Evolutionary conservation across 768 basidiomycete species (phyloP), one percentile per base, ranked within the genome.

Genomic region (Nidularia pulvinata): DNA sequence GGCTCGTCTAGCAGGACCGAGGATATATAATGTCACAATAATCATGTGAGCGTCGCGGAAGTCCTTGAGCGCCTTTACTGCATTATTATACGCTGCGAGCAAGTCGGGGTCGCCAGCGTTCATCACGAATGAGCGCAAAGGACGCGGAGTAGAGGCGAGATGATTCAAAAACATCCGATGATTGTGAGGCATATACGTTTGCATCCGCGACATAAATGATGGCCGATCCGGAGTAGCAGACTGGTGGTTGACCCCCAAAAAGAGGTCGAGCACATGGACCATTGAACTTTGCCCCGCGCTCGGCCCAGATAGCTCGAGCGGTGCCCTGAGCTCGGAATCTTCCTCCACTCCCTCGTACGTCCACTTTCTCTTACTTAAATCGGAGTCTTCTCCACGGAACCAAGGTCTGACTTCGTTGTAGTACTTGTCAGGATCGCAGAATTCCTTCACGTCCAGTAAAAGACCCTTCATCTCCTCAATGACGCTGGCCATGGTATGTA

Each of bases 231-330:
- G 59, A 33, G 61, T 59, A 7, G 65, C 55, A 6, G 67, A 59
- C 32, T 75, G 75, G 59, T 84, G 80, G 61, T 88, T 83, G 6
- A 90, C 75, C 11, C 88, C 88, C 11, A 92, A 78, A 61, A 91
- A 91, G 46, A 88, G 75, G 57, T 91, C 90, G 9, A 92, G 71
- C 1, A 86, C 82, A 57, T 91, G 90, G 7, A 95, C 80, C 47
- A 94, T 72, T 1, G 87, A 79, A 64, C 89, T 92, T 67, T 95
- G 93, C 0, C 91, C 93, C 2, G 93, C 93, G 57, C 86, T 89
- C 4, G 93, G 87, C 1, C 93, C 93, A 1, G 88, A 88, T n/a
- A 91, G 74, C 57, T 89, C 81, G 1, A 71, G 71, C 0, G 81
- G 82, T 10, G 71, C 53, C 4, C 60, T 63, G 6, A 83, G 65